These are phyloP conservation scores for Mycena venus DNA, from an alignment of 768 basidiomycete genomes.

Conservation along the genomic window DNA sequence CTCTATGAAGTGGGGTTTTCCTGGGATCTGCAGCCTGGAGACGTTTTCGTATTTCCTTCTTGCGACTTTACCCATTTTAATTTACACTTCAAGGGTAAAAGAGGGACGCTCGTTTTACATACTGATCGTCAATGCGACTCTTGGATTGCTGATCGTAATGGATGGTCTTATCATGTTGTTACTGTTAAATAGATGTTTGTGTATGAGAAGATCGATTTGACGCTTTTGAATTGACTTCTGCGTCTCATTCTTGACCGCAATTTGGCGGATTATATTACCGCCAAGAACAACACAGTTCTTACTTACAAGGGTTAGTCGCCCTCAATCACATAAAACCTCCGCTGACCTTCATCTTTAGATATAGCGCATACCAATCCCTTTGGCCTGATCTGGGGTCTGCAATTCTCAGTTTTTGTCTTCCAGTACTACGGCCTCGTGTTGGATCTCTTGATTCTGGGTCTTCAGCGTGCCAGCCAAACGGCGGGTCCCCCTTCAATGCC, in stretches of 20 bases:
- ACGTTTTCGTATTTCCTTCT: neutral
- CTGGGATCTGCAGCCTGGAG: neutral
- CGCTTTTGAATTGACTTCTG: constrained; percentile 93
- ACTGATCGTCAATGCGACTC: neutral
- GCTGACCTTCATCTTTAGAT: constrained; percentile 50
- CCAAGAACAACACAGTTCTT: constrained; percentile 97
- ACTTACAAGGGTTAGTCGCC: constrained; percentile 80
- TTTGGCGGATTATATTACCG: constrained; percentile 98
- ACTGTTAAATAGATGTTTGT: constrained; percentile 55
- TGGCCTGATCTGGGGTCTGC: constrained; percentile 96
- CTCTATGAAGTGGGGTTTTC: neutral
- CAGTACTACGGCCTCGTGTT: constrained; percentile 98
- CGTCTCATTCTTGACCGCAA: constrained; percentile 99
- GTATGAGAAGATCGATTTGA: constrained; percentile 99
- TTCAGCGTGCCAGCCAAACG: constrained; percentile 98
- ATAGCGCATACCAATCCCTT: constrained; percentile 99
- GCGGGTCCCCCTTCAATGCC: constrained; percentile 98
- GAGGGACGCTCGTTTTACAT: neutral
- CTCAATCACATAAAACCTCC: neutral
- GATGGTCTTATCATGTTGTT: neutral
- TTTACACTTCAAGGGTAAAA: neutral
- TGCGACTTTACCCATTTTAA: neutral
- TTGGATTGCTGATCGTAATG: neutral
- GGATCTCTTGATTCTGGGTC: constrained; percentile 94
- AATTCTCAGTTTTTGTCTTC: constrained; percentile 99